Evolutionary conservation across 2,329 filamentous ascomycete species (phyloP), one percentile per base, ranked within the genome.

Genomic region (Hymenoscyphus occultus): DNA sequence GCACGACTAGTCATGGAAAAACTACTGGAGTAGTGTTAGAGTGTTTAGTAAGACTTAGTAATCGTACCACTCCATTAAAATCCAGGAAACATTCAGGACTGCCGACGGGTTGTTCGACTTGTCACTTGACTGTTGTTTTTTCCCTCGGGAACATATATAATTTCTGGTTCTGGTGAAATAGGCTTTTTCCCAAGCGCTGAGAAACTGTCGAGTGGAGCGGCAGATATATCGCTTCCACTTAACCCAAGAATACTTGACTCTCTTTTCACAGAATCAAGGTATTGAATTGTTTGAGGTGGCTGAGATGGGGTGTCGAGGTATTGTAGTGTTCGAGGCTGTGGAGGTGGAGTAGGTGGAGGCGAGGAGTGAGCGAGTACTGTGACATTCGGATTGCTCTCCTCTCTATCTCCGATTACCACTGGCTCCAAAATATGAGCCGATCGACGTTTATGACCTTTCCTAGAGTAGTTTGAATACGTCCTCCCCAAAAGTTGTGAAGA

Each of bases 381-480:
- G n/a, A 62, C 48, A 14, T 56, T 56, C 1, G 48, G 28, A 28
- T 10, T 62, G 51, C 64, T 68, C 28, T 71, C 63, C 56, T 64
- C 67, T 6, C 62, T 14, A 16, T 62, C 48, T 39, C 64, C 61
- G 62, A 64, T 28, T 51, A 63, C 28, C 56, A 66, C 66, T 12
- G 60, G 16, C 12, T 66, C 61, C 10, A 60, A 39, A 2, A 70
- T 19, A 39, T 66, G 66, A 31, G 69, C 67, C 39, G 70, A 72
- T 5, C 66, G 63, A 62, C 68, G 63, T 9, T 59, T 67, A 42
- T 73, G 71, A 1, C 72, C 72, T 64, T 73, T 74, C 22, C 70
- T 64, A 9, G 72, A 74, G 59, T 71, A 73, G 31, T 71, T 73
- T 7, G 73, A 75, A 63, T 73, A 74, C 13, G 68, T 73, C 10